Evolutionary conservation across 1,284 basidiomycete genomes (phyloP).

Genomic region (Ceratobasidium sp.): DNA sequence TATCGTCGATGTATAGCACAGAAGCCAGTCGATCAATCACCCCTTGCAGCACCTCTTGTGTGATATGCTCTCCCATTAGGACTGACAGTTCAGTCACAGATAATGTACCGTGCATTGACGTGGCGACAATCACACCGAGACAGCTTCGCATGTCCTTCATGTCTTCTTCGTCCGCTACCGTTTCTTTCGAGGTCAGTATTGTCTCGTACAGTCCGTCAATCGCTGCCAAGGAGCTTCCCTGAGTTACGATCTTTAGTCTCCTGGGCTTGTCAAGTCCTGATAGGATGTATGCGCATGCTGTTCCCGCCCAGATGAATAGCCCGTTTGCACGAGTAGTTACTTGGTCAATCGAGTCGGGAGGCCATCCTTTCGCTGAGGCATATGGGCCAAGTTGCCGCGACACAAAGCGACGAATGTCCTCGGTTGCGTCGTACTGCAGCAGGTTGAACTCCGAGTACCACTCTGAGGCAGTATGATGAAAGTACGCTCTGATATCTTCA

Average conservation of each 20-base stretch:
- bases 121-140: too few relatives aligned
- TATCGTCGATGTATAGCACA: too few relatives aligned
- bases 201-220: neutral
- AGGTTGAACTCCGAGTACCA: neutral
- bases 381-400: too few relatives aligned
- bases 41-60: too few relatives aligned
- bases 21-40: too few relatives aligned
- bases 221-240: neutral
- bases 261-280: neutral
- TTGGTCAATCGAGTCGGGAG: neutral
- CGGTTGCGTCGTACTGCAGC: neutral
- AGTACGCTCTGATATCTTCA: neutral
- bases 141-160: too few relatives aligned
- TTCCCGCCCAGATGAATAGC: constrained; percentile 37
- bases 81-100: too few relatives aligned
- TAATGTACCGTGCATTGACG: too few relatives aligned
- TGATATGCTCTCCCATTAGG: too few relatives aligned
- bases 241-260: neutral
- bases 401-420: neutral
- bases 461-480: neutral
- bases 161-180: too few relatives aligned
- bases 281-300: neutral
- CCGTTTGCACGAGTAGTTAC: neutral
- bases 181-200: too few relatives aligned
- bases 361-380: too few relatives aligned